A percentile compares a stretch with the other conserved stretches of the same genome.
phyloP scores from a whole-genome alignment of 2,329 filamentous ascomycete species.

The Neocucurbitaria cava region DNA sequence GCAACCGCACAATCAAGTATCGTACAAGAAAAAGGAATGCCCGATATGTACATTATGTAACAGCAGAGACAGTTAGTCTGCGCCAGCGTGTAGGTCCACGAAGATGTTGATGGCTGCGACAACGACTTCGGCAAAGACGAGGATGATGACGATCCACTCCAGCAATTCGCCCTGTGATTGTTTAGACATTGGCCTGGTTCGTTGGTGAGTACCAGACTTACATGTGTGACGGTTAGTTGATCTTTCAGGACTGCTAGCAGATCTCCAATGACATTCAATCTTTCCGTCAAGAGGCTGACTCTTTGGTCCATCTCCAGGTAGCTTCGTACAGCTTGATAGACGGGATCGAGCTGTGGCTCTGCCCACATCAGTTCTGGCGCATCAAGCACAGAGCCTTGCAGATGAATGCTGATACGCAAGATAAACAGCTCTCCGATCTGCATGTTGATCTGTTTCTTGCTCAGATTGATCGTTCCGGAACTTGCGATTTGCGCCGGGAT shows the following conservation, averaged over 20 bases:
- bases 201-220: conserved; percentile 22
- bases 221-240: conserved; percentile 82
- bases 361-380: conserved; percentile 98
- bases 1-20: conserved; percentile 15
- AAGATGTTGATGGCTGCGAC: conserved; percentile 94
- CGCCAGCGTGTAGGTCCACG: conserved; percentile 87
- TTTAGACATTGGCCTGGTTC: conserved; percentile 8
- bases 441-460: conserved; percentile 95
- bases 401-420: conserved; percentile 94
- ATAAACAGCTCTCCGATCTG: conserved; percentile 99
- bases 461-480: conserved; percentile 90
- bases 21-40: conserved; percentile 22
- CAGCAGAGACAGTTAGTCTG: conserved; percentile 53
- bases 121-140: conserved; percentile 94
- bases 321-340: conserved; percentile 92
- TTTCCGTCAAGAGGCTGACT: conserved; percentile 85
- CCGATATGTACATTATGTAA: conserved; percentile 21
- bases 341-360: conserved; percentile 93
- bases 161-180: conserved; percentile 53
- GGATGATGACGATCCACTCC: conserved; percentile 77
- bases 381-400: conserved; percentile 95
- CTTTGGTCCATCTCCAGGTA: conserved; percentile 99
- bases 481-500: conserved; percentile 91
- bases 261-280: conserved; percentile 92
- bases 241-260: conserved; percentile 92